Base-by-base conservation (phyloP, 2,329 filamentous ascomycete species). In the Cladobotryum mycophilum region DNA sequence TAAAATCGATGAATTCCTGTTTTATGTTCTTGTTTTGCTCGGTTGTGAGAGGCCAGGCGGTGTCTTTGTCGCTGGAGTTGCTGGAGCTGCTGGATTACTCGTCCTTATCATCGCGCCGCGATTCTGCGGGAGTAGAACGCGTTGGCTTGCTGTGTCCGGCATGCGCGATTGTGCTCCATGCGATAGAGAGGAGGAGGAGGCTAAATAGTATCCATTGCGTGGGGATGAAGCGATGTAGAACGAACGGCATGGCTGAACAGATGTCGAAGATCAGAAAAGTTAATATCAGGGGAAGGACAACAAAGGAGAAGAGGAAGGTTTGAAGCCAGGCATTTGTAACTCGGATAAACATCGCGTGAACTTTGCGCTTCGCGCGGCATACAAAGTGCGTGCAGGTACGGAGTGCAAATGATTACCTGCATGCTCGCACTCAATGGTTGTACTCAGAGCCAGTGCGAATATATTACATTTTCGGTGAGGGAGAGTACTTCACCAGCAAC, bases 1-100 rank as follows among this genome's bases (percentile, higher is more conserved):
- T 43, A 13, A 49, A 55, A 17, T 43, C 18, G 33, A 56, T 41
- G 45, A 56, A 56, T 38, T 53, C 38, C 6, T 45, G 20, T 30
- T 40, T 47, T 18, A 18, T 43, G 30, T 34, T 40, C n/a, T 51
- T 43, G 9, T 50, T 38, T 43, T 55, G 47, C 12, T 51, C 44
- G 17, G 47, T 22, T 36, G 51, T 49, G 25, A 47, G 38, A 18
- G 51, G 51, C 30, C 30, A 48, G 44, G 18, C 40, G 5, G 17
- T n/a, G 12, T 22, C 12, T 22, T 42, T 11, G 17, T 42, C 18
- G 14, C 5, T 13, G 40, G 12, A 13, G 20, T 42, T 13, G 40
- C 11, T 42, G 18, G 20, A 20, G 20, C 22, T 13, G 40, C 11
- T 42, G 12, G 18, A 13, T 42, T 22, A 9, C 14, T 42, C 20